Conservation (phyloP, 768 basidiomycete species). For the Mycena sanguinolenta region DNA sequence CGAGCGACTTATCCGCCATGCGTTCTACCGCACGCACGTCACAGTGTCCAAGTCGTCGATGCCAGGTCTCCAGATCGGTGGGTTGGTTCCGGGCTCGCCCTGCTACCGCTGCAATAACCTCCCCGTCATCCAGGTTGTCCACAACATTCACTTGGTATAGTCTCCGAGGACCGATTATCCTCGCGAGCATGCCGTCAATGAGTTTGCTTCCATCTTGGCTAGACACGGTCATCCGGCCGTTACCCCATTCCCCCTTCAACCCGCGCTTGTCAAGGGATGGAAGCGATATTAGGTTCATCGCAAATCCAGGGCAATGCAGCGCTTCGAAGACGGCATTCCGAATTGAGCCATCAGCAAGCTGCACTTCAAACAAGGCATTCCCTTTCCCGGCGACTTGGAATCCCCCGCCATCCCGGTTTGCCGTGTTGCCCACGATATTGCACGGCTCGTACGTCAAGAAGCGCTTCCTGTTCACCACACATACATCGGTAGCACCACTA, state of each 20-base stretch:
- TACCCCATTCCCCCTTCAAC: not conserved
- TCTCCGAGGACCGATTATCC: too few relatives aligned
- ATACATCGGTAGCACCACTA: too few relatives aligned
- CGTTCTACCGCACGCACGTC: not conserved
- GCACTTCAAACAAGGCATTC: not conserved
- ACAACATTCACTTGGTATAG: not conserved
- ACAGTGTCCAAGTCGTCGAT: not conserved
- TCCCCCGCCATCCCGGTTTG: not conserved
- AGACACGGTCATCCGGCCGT: not conserved
- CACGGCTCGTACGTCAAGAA: too few relatives aligned
- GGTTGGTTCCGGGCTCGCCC: not conserved
- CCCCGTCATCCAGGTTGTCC: not conserved
- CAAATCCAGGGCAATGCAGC: not conserved
- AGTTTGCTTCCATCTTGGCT: not conserved
- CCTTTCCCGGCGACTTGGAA: not conserved
- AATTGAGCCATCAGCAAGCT: not conserved
- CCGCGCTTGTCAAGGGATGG: not conserved
- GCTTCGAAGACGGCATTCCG: not conserved
- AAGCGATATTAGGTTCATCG: not conserved
- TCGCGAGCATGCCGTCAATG: not conserved
- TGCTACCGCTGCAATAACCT: not conserved
- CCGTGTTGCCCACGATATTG: too few relatives aligned
- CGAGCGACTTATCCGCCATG: conserved; percentile 15
- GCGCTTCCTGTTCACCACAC: too few relatives aligned
- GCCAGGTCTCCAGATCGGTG: not conserved